Base-by-base conservation (phyloP, 257 asterid species). In the Plectranthus barbatus region DNA sequence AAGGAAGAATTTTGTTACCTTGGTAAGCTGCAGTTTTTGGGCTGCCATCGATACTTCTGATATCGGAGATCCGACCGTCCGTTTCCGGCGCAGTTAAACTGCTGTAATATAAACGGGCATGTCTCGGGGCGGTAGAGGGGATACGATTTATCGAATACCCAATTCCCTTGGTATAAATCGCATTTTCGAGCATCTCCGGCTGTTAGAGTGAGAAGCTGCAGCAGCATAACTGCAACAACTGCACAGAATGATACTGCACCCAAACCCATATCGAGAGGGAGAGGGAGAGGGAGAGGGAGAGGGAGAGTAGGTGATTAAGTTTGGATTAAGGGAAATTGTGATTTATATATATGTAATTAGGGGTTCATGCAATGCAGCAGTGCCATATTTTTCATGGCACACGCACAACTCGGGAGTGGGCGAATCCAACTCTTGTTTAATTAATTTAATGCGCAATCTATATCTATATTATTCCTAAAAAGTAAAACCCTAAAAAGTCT, bases 31-130 rank as follows among this genome's bases (percentile, higher is more conserved):
- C 85, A 82, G 15, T 72, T 26, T 10, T n/a, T 2, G 64, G 88
- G 88, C 23, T 77, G 83, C 88, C 88, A 82, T 60, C 81, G 64
- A 36, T 77, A 79, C 29, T 74, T 79, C 69, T 71, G 81, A 37
- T 81, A 79, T 1, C 45, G 63, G 23, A 39, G 34, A 55, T 84
- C 85, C 15, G 70, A 57, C 50, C 87, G 84, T 21, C 91, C 87
- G 48, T 77, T 81, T 31, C 59, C 72, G 47, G 46, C 47, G 70
- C 91, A 84, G 31, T 81, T 73, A 56, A 84, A 81, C 9, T 62
- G 82, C 52, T 70, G 72, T 13, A 64, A 15, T 14, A 81, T 65
- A 47, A 81, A 77, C 1, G 91, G 91, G 14, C 91, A 84, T 4
- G 12, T 50, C 39, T 60, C 8, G 0, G 83, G 55, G 13, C 59